Evolutionary conservation across 495 filamentous ascomycete species (phyloP), one percentile per base, ranked within the genome.

Genomic region (Hypomontagnella monticulosa): DNA sequence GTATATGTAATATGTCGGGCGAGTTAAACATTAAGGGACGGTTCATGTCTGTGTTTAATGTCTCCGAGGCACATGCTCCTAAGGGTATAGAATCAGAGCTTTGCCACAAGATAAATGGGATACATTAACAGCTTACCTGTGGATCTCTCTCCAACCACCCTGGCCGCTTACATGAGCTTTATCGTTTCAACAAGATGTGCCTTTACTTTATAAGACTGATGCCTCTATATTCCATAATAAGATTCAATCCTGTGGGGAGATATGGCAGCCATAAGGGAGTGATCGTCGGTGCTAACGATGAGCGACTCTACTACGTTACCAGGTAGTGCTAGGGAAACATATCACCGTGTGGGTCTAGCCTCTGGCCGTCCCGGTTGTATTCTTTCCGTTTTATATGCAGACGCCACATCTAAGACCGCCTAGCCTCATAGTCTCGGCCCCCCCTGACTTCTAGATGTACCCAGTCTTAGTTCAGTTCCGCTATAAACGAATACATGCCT

Each of bases 401-500:
- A 41, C 64, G 64, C 64, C 64, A 67, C 64, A 56, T 37, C 54
- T 58, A 8, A 41, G 52, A 57, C 64, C 53, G 34, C 64, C 64
- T 62, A 65, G 61, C 48, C 54, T 54, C 46, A 37, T 6, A 38
- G n/a, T 54, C 42, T 59, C 15, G 38, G 9, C 16, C 47, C 46
- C 61, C 60, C 53, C 41, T 53, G 47, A 32, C 61, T 65, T 54
- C 27, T 58, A 9, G 15, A 54, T 65, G 54, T 58, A 58, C 48
- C 54, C 61, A 47, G 53, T 27, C 33, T 34, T 57, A 62, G 53
- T 27, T 37, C 32, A 48, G 46, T 33, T 57, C 61, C 53, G 54
- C 34, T 43, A 42, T 36, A 49, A 18, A 23, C 32, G 19, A 37
- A 38, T 61, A 38, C 43, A 15, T 43, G 12, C 23, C 19, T 36